Percentiles rank a stretch among this genome's conserved stretches.
Evolutionary conservation across 805 yeast genomes (phyloP).

Genomic region (Metschnikowia noctiluminum): DNA sequence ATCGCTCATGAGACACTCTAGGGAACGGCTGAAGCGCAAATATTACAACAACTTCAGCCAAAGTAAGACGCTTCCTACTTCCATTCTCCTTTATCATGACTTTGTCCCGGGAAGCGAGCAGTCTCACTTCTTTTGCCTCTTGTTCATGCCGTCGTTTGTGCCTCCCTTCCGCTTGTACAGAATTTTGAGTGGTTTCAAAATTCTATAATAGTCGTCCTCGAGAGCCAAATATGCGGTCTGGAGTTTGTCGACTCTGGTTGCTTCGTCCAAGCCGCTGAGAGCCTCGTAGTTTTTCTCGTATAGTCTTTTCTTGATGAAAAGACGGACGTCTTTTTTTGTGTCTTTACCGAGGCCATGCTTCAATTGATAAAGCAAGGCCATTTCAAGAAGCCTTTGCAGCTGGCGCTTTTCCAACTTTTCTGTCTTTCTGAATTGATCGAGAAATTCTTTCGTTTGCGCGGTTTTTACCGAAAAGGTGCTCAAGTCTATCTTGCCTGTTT

Average conservation of each 20-base stretch:
- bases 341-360: conserved; percentile 22
- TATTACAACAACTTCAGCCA: too few relatives aligned
- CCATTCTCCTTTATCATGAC: too few relatives aligned
- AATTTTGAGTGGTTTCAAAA: conserved; percentile 36
- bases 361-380: conserved; percentile 52
- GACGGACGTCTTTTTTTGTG: conserved; percentile 42
- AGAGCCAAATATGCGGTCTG: conserved; percentile 71
- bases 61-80: too few relatives aligned
- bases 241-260: conserved; percentile 63
- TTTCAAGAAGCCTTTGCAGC: conserved; percentile 71
- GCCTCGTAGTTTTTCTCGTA: conserved; percentile 80
- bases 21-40: too few relatives aligned
- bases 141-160: neutral
- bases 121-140: conserved; percentile 7
- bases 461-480: conserved; percentile 5
- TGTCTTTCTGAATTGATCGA: conserved; percentile 30
- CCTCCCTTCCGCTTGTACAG: conserved; percentile 17
- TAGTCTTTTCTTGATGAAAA: conserved; percentile 70
- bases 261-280: conserved; percentile 58
- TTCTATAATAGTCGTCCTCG: conserved; percentile 66
- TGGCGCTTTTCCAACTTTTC: conserved; percentile 75
- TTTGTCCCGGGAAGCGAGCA: too few relatives aligned
- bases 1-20: conserved; percentile 5
- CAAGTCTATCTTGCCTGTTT: conserved; percentile 7
- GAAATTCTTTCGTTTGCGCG: conserved; percentile 33